Conservation (phyloP, 257 asterid genomes). For the Ilex asprella region DNA sequence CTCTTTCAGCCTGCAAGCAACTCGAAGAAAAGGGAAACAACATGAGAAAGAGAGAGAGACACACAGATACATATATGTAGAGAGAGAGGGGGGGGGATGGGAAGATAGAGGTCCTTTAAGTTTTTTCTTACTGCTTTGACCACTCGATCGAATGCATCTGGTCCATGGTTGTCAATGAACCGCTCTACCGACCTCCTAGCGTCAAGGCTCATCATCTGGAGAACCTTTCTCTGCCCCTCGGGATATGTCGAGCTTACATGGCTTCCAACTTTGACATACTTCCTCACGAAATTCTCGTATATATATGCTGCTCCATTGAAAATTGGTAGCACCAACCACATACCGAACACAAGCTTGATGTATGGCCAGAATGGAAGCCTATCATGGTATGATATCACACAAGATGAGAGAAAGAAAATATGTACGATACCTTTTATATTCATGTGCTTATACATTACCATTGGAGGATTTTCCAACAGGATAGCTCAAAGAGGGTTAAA, state of each 20-base stretch:
- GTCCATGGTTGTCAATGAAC: conserved; percentile 64
- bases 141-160: conserved; percentile 69
- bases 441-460: conserved; percentile 40
- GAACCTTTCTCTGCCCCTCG: conserved; percentile 51
- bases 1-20: conserved; percentile 73
- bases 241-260: conserved; percentile 47
- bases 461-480: conserved; percentile 74
- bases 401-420: background rate
- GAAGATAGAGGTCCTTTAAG: no score
- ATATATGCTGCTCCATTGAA: conserved; percentile 48
- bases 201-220: conserved; percentile 90
- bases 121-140: conserved; percentile 52
- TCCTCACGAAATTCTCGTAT: conserved; percentile 65
- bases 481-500: conserved; percentile 67
- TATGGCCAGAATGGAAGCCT: conserved; percentile 96
- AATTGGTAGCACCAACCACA: conserved; percentile 42
- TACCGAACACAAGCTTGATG: conserved; percentile 55
- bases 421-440: background rate
- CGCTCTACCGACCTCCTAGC: conserved; percentile 70
- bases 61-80: background rate
- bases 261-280: conserved; percentile 47
- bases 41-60: background rate
- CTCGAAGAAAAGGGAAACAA: background rate
- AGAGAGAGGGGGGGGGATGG: background rate
- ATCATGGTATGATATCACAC: background rate